Conservation (phyloP, 805 yeast genomes). For the Candida ascalaphidarum region DNA sequence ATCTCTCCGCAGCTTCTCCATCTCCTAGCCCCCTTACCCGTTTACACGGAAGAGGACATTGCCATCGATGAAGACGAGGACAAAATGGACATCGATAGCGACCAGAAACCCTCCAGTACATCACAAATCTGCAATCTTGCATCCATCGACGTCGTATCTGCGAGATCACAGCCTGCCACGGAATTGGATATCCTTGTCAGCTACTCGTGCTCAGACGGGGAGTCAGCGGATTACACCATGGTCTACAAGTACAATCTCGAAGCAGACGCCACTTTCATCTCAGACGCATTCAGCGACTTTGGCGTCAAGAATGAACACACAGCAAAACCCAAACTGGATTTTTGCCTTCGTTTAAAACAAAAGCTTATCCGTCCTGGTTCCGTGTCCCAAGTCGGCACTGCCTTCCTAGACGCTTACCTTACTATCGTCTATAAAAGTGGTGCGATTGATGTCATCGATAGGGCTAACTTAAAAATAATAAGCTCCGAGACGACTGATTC, state of each 20-base stretch:
- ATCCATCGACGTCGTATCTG: constrained; percentile 37
- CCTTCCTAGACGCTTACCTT: constrained; percentile 31
- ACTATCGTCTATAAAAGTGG: constrained; percentile 36
- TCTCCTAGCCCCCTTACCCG: constrained; percentile 17
- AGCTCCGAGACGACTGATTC: background rate
- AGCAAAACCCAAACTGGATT: background rate
- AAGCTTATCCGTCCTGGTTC: constrained; percentile 15
- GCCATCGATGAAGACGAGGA: constrained; percentile 7
- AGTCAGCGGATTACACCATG: constrained; percentile 7
- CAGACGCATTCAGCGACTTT: constrained; percentile 22
- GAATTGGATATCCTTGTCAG: constrained; percentile 38
- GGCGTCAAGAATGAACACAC: constrained; percentile 11
- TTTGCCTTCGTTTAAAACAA: constrained; percentile 16
- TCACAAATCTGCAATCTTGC: constrained; percentile 3
- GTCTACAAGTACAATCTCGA: constrained; percentile 21
- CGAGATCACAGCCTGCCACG: constrained; percentile 32
- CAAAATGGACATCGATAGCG: constrained; percentile 1
- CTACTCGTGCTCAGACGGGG: constrained; percentile 18
- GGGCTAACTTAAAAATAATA: constrained; percentile 10
- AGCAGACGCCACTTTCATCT: constrained; percentile 13
- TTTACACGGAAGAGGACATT: constrained; percentile 8
- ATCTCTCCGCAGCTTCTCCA: constrained; percentile 24
- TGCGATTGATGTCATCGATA: constrained; percentile 34
- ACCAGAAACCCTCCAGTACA: constrained; percentile 2
- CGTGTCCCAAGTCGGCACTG: constrained; percentile 21